Conservation (phyloP, 2,329 filamentous ascomycete species). For the Penicillium paneum region DNA sequence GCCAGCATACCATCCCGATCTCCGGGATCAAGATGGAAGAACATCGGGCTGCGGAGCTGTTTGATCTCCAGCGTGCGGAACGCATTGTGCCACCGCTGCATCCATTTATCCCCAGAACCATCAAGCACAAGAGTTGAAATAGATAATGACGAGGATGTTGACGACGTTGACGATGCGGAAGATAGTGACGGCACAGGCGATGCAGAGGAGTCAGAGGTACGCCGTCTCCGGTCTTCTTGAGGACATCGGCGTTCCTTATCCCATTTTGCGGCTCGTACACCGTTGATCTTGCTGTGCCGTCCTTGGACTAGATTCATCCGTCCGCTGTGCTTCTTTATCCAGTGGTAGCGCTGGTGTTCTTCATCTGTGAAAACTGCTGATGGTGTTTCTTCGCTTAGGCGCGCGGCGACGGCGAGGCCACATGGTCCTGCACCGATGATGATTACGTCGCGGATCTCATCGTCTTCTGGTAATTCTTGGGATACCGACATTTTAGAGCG, state of each 20-base stretch:
- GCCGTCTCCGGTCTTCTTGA: conserved; percentile 5
- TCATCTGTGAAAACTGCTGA: conserved; percentile 80
- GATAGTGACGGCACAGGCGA: conserved; percentile 24
- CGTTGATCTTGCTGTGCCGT: conserved; percentile 26
- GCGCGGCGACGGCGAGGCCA: conserved; percentile 69
- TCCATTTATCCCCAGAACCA: conserved; percentile 61
- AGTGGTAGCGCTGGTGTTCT: conserved; percentile 77
- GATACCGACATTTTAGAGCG: conserved; percentile 5
- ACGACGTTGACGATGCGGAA: conserved; percentile 11
- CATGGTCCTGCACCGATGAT: conserved; percentile 73
- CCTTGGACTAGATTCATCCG: conserved; percentile 51
- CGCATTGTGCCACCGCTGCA: conserved; percentile 66
- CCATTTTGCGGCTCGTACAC: conserved; percentile 31
- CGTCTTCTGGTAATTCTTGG: not conserved
- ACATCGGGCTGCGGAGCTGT: conserved; percentile 74
- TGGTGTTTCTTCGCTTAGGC: conserved; percentile 68
- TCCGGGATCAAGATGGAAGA: conserved; percentile 74
- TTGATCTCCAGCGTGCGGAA: conserved; percentile 68
- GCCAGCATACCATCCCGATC: conserved; percentile 71
- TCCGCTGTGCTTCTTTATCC: conserved; percentile 64
- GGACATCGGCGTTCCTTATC: conserved; percentile 13
- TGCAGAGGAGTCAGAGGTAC: conserved; percentile 19
- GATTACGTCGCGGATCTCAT: conserved; percentile 56
- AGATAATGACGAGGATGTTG: conserved; percentile 13
- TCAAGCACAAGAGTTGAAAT: conserved; percentile 64